Evolutionary conservation across 306 rosid species (phyloP).

Genomic region (Vicia faba): DNA sequence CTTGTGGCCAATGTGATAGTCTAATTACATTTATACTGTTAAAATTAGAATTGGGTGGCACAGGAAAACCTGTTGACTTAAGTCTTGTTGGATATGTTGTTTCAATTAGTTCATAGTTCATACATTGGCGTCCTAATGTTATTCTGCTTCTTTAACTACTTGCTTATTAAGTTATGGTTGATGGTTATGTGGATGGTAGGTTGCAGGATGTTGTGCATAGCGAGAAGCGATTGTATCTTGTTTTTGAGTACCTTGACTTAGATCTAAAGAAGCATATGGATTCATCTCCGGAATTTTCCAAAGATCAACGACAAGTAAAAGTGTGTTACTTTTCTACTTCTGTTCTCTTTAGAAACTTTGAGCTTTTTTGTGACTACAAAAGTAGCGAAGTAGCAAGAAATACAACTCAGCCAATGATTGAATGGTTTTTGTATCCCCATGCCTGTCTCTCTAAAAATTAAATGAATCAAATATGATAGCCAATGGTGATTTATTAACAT

Average conservation of each 20-base stretch:
- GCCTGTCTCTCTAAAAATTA: neutral
- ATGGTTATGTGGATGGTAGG: conserved; percentile 50
- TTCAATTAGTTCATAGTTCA: neutral
- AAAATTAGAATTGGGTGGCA: conserved; percentile 6
- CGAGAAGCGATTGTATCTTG: conserved; percentile 91
- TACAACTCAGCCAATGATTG: no score
- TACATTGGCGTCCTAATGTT: conserved; percentile 15
- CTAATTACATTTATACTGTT: conserved; percentile 1
- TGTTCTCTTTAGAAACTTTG: conserved; percentile 9
- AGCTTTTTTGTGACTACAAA: neutral
- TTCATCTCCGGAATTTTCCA: conserved; percentile 86
- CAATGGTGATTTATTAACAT: conserved; percentile 17
- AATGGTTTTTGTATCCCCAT: conserved; percentile 11
- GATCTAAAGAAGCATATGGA: conserved; percentile 99
- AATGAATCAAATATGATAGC: conserved; percentile 26
- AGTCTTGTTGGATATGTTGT: conserved; percentile 23
- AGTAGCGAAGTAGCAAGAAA: conserved; percentile 6
- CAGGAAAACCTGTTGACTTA: conserved; percentile 10
- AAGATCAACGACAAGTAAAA: conserved; percentile 80
- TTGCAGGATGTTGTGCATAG: conserved; percentile 94
- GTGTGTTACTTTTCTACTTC: conserved; percentile 47
- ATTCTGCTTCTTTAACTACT: conserved; percentile 26
- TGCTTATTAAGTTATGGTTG: conserved; percentile 22
- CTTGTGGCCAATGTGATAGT: conserved; percentile 11
- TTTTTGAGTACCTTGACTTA: conserved; percentile 95